Percentiles rank a stretch among this genome's conserved stretches.
These are phyloP conservation scores for Tympanopsis confertula DNA, from an alignment of 2,329 filamentous ascomycete genomes.

Conservation along the genomic window DNA sequence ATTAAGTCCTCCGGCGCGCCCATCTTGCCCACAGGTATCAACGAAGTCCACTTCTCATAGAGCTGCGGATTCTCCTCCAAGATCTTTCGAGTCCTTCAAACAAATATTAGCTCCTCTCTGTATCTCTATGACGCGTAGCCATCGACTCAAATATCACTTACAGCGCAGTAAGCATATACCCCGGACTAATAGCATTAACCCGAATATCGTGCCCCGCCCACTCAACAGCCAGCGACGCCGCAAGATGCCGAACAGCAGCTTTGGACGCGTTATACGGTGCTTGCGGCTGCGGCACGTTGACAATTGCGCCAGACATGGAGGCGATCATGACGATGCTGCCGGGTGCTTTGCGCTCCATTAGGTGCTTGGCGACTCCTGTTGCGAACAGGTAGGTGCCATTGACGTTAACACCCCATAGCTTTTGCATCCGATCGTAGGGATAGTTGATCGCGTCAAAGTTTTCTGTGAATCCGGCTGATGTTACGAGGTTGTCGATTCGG, in stretches of 20 bases:
- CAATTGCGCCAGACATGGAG: constrained; percentile 86
- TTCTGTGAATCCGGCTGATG: constrained; percentile 92
- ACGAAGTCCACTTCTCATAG: constrained; percentile 77
- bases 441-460: constrained; percentile 89
- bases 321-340: constrained; percentile 92
- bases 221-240: constrained; percentile 79
- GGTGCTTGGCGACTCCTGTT: constrained; percentile 70
- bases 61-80: constrained; percentile 86
- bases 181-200: constrained; percentile 89
- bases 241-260: constrained; percentile 80
- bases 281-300: constrained; percentile 91
- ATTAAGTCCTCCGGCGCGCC: constrained; percentile 83
- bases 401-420: constrained; percentile 90
- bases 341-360: constrained; percentile 67
- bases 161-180: constrained; percentile 93
- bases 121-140: constrained; percentile 2
- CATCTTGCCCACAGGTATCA: constrained; percentile 91
- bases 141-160: constrained; percentile 32
- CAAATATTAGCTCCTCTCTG: constrained; percentile 6
- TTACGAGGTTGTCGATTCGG: constrained; percentile 83
- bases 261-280: constrained; percentile 89
- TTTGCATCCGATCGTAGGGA: constrained; percentile 79
- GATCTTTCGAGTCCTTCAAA: constrained; percentile 73
- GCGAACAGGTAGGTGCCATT: constrained; percentile 86
- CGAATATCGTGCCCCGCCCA: constrained; percentile 82